Evolutionary conservation across 352 stramenopile species (phyloP).

Genomic region (Pythium chondricola): DNA sequence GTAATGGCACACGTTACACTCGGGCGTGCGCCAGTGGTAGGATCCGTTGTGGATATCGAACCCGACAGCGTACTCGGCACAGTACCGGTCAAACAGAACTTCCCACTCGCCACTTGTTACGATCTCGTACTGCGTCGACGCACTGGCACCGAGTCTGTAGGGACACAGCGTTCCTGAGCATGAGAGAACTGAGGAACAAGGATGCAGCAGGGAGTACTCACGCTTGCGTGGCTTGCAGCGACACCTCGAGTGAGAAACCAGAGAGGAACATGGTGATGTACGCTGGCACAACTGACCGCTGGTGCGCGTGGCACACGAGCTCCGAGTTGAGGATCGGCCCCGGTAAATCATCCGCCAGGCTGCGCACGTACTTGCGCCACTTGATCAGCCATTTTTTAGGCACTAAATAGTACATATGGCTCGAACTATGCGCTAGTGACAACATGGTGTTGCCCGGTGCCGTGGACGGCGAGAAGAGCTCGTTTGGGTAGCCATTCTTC

Average conservation of each 20-base stretch:
- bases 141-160: constrained; percentile 42
- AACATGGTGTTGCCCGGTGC: constrained; percentile 44
- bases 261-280: constrained; percentile 87
- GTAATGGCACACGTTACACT: constrained; percentile 79
- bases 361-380: constrained; percentile 74
- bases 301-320: constrained; percentile 74
- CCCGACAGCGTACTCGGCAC: constrained; percentile 71
- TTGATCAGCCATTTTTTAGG: constrained; percentile 81
- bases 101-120: constrained; percentile 80
- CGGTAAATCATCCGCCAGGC: constrained; percentile 41
- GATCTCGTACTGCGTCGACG: constrained; percentile 79
- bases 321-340: constrained; percentile 77
- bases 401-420: constrained; percentile 75
- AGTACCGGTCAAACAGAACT: constrained; percentile 70
- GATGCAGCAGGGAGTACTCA: too few relatives aligned
- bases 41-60: constrained; percentile 75
- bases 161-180: too few relatives aligned
- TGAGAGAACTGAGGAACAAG: too few relatives aligned
- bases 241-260: constrained; percentile 73
- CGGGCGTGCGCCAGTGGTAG: constrained; percentile 78
- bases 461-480: constrained; percentile 64
- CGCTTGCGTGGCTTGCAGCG: constrained; percentile 66
- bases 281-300: constrained; percentile 68
- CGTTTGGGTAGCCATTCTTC: constrained; percentile 73
- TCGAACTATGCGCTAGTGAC: constrained; percentile 31